Conservation (phyloP, 441 rosid species). For the Adansonia rubrostipa region DNA sequence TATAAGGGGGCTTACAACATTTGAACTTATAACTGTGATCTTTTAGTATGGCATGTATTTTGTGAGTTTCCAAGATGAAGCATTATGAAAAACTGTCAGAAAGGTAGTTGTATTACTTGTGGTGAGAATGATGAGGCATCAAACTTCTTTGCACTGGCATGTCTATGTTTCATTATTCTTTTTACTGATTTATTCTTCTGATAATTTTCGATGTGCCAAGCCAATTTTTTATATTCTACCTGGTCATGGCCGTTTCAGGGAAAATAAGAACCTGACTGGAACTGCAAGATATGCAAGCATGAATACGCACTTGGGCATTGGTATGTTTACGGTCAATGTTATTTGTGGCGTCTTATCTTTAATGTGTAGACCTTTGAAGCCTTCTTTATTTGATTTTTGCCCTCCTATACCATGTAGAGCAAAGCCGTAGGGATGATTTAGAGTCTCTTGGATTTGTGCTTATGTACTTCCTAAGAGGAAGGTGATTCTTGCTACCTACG, state of each 20-base stretch:
- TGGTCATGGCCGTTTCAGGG: slow-evolving; percentile 57
- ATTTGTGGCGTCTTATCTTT: not conserved
- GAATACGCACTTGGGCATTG: slow-evolving; percentile 98
- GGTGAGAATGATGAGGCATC: not conserved
- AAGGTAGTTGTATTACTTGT: not conserved
- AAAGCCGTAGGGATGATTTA: slow-evolving; percentile 97
- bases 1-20: not conserved
- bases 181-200: not conserved
- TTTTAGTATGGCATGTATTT: not conserved
- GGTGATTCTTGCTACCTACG: slow-evolving; percentile 48
- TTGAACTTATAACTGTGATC: not conserved
- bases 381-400: not conserved
- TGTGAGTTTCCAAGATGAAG: not conserved
- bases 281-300: slow-evolving; percentile 99
- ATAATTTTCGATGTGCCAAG: not conserved
- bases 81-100: not conserved
- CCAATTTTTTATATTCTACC: not conserved
- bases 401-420: slow-evolving; percentile 50
- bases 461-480: slow-evolving; percentile 95
- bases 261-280: slow-evolving; percentile 94
- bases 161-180: not conserved
- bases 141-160: not conserved
- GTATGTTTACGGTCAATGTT: slow-evolving; percentile 38
- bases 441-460: slow-evolving; percentile 98
- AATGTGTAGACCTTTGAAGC: slow-evolving; percentile 7